Evolutionary conservation across 2,329 filamentous ascomycete genomes (phyloP), one percentile per base, ranked within the genome.

Genomic region (Alternaria arborescens): DNA sequence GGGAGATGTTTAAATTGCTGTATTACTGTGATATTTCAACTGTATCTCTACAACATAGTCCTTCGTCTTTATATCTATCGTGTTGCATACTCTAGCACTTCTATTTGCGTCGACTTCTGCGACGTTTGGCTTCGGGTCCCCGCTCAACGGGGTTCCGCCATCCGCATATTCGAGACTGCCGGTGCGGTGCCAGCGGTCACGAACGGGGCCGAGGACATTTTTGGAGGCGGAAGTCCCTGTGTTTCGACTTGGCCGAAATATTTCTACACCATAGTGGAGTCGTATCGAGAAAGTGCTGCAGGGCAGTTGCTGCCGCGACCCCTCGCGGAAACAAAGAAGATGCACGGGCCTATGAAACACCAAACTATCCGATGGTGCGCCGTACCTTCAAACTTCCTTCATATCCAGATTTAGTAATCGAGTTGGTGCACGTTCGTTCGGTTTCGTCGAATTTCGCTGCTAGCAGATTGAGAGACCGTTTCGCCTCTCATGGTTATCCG

Each of bases 101-200:
- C 53, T 58, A 52, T 50, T 38, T 50, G 55, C 66, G 51, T 62
- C 54, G 52, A 60, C 56, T 51, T 60, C 55, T 56, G 61, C 64
- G 59, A 67, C 57, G 52, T 26, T 67, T 58, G 53, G 52, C 71
- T 70, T 74, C 74, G 74, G 74, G 62, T 77, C 74, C 73, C 74
- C 74, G 69, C 73, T 62, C 64, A 55, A 67, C 65, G 66, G 68
- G 57, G 47, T 51, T 57, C 64, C 70, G 66, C 64, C 65, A 47
- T 65, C 67, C 66, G 67, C 62, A 32, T 52, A 42, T 56, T 46
- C 34, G 34, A 62, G 46, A 57, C 66, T 66, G 53, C 68, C 68
- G 68, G 55, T 55, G 36, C 60, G 63, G 60, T 65, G 42, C 59
- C 62, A 59, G 54, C 67, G 64, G 69, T 62, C 43, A 55, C 53